Conservation (phyloP, 1,139 yeast genomes). For the Candida albicans region DNA sequence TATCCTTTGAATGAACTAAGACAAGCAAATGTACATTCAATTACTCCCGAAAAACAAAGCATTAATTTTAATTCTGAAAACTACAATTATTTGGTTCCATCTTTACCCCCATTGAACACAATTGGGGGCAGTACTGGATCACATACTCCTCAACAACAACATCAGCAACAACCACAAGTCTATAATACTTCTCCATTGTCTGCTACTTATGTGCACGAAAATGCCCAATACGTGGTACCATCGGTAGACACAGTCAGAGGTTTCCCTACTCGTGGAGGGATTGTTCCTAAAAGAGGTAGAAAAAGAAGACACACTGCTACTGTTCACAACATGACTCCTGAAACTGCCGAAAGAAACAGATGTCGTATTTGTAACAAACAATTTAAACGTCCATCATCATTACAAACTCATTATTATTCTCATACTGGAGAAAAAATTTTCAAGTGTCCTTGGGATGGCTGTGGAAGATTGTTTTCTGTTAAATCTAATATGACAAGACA, state of each 20-base stretch:
- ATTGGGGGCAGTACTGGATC: conserved; percentile 4
- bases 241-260: conserved; percentile 1
- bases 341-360: conserved; percentile 37
- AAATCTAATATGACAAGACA: conserved; percentile 82
- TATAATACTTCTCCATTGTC: conserved; percentile 6
- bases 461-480: conserved; percentile 74
- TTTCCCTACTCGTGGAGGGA: background rate
- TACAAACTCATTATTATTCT: conserved; percentile 76
- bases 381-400: conserved; percentile 78
- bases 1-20: conserved; percentile 5
- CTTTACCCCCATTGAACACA: conserved; percentile 9
- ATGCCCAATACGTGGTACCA: conserved; percentile 4
- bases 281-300: conserved; percentile 6
- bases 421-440: conserved; percentile 89
- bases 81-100: conserved; percentile 9
- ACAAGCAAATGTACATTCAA: background rate
- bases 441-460: conserved; percentile 62
- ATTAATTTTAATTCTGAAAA: conserved; percentile 5
- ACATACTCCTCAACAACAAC: conserved; percentile 2
- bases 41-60: conserved; percentile 2
- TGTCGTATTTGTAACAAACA: conserved; percentile 75
- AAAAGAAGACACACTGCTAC: conserved; percentile 21
- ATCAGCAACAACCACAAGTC: background rate
- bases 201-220: conserved; percentile 1
- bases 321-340: conserved; percentile 32